A percentile compares a stretch with the other conserved stretches of the same genome.
Conservation (phyloP, 768 basidiomycete genomes). For the Russula lepida region DNA sequence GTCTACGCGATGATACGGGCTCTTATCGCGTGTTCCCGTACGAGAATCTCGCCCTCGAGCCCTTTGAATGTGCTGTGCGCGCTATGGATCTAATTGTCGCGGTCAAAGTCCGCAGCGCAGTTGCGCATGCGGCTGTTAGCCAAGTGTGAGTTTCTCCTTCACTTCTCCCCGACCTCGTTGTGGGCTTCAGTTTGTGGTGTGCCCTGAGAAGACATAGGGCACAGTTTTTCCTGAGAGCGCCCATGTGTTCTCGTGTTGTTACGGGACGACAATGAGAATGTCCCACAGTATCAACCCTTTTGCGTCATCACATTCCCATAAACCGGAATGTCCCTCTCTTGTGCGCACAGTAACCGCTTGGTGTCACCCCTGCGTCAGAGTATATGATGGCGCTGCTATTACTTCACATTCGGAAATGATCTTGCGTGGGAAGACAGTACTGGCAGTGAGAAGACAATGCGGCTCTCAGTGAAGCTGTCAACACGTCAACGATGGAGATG, state of each 20-base stretch:
- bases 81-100: conserved; percentile 48
- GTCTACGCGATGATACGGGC: conserved; percentile 40
- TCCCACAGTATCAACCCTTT: background rate
- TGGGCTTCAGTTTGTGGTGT: background rate
- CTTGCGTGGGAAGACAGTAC: background rate
- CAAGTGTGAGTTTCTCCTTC: conserved; percentile 31
- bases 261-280: background rate
- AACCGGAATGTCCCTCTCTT: background rate
- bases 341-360: background rate
- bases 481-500: background rate
- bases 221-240: no score
- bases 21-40: conserved; percentile 50
- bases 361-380: background rate
- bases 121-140: conserved; percentile 44
- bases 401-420: conserved; percentile 14
- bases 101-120: conserved; percentile 43
- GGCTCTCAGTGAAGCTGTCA: background rate
- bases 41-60: conserved; percentile 42
- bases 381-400: background rate
- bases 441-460: background rate
- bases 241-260: background rate
- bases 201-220: background rate
- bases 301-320: background rate
- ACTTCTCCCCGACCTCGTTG: background rate
- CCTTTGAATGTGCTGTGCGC: conserved; percentile 46